These are phyloP conservation scores for Phytophthora citrophthora DNA, from an alignment of 352 stramenopile genomes.

Conservation along the genomic window DNA sequence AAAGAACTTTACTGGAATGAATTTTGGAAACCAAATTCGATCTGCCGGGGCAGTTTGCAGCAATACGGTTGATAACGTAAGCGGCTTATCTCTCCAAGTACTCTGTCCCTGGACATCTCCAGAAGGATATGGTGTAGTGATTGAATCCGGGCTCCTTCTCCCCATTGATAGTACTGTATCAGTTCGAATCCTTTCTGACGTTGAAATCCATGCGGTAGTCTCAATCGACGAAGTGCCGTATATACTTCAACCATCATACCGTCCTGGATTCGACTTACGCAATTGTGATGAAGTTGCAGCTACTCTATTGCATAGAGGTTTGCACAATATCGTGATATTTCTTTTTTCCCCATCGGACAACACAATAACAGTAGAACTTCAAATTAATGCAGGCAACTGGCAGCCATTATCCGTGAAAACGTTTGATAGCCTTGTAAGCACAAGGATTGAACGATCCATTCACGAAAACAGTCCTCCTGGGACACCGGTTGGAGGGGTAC, in stretches of 20 bases:
- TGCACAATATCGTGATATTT: slow-evolving; percentile 17
- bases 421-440: slow-evolving; percentile 2
- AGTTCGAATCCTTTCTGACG: slow-evolving; percentile 16
- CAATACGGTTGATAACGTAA: slow-evolving; percentile 7
- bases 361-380: slow-evolving; percentile 19
- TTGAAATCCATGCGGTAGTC: slow-evolving; percentile 9
- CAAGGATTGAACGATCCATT: slow-evolving; percentile 16
- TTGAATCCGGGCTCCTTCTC: slow-evolving; percentile 28
- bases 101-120: slow-evolving; percentile 5
- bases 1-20: slow-evolving; percentile 5
- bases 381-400: slow-evolving; percentile 15
- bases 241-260: background rate
- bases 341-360: slow-evolving; percentile 17
- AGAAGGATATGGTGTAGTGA: slow-evolving; percentile 13
- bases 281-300: slow-evolving; percentile 17
- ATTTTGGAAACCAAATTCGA: slow-evolving; percentile 17
- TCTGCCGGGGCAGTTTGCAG: slow-evolving; percentile 18
- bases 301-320: slow-evolving; percentile 13
- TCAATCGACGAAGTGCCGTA: slow-evolving; percentile 17
- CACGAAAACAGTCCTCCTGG: slow-evolving; percentile 25
- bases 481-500: slow-evolving; percentile 4
- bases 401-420: slow-evolving; percentile 14
- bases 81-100: slow-evolving; percentile 1
- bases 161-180: background rate
- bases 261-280: slow-evolving; percentile 21